Conservation (phyloP, 345 rosid genomes). For the Lenwebbia sp. region DNA sequence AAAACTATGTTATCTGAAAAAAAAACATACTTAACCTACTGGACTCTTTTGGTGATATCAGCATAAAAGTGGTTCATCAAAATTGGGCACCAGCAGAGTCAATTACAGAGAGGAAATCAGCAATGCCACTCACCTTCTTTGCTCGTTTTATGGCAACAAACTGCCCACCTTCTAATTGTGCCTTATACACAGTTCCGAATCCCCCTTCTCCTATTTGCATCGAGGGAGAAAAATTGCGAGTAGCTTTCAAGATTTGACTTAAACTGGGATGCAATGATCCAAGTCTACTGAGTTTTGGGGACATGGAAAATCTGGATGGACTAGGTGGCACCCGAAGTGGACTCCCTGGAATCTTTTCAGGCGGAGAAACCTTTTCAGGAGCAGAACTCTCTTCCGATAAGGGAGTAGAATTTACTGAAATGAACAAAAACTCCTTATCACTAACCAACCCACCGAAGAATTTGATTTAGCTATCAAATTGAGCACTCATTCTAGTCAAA, state of each 20-base stretch:
- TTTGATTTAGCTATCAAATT: background rate
- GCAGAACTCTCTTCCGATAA: constrained; percentile 34
- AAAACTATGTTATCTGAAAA: background rate
- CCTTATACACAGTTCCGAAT: constrained; percentile 84
- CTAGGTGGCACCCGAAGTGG: constrained; percentile 77
- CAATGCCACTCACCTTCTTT: constrained; percentile 48
- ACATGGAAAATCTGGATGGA: constrained; percentile 67
- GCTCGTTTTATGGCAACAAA: constrained; percentile 94
- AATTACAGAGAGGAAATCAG: background rate
- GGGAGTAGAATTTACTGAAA: constrained; percentile 50
- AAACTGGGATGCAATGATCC: constrained; percentile 58
- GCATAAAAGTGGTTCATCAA: background rate
- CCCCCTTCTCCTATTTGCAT: constrained; percentile 88
- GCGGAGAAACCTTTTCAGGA: constrained; percentile 27
- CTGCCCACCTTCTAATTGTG: constrained; percentile 53
- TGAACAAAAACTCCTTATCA: background rate
- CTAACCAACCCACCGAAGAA: background rate
- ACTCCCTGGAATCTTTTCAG: constrained; percentile 51
- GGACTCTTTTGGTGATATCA: background rate
- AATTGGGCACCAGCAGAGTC: background rate
- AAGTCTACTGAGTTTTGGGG: constrained; percentile 58
- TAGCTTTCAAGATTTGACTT: constrained; percentile 53
- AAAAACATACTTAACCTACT: background rate
- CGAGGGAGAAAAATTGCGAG: constrained; percentile 50
- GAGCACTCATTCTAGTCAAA: background rate